Evolutionary conservation across 352 stramenopile species (phyloP).

Genomic region (Aphanomyces stellatus): DNA sequence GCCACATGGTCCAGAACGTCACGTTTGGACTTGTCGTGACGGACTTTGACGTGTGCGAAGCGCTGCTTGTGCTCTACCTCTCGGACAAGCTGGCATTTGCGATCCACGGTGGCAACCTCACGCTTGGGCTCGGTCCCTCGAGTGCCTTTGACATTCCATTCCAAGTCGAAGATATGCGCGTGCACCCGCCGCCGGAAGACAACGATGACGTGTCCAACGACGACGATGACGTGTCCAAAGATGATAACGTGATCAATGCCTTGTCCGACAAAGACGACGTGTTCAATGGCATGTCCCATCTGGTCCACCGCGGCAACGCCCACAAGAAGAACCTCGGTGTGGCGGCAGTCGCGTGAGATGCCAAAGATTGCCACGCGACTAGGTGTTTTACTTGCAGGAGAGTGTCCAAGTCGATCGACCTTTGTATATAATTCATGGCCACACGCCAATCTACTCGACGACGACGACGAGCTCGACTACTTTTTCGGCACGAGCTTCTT

Average conservation of each 20-base stretch:
- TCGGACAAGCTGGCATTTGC: slow-evolving; percentile 56
- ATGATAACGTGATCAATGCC: too few relatives aligned
- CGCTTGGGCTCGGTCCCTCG: slow-evolving; percentile 45
- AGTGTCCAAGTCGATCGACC: too few relatives aligned
- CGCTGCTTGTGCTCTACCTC: slow-evolving; percentile 56
- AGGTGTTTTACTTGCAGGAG: too few relatives aligned
- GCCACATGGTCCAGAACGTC: slow-evolving; percentile 61
- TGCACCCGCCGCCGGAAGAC: slow-evolving; percentile 29
- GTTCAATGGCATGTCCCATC: too few relatives aligned
- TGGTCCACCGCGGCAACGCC: too few relatives aligned
- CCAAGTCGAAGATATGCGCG: slow-evolving; percentile 50
- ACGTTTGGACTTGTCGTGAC: slow-evolving; percentile 41
- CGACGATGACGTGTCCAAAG: too few relatives aligned
- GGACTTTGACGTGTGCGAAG: slow-evolving; percentile 51
- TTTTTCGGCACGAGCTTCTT: not conserved
- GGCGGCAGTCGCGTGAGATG: too few relatives aligned
- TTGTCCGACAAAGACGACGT: too few relatives aligned
- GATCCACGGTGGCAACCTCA: slow-evolving; percentile 48
- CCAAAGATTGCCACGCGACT: too few relatives aligned
- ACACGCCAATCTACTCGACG: not conserved
- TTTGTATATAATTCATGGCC: not conserved
- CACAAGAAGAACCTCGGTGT: too few relatives aligned
- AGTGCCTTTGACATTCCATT: slow-evolving; percentile 66
- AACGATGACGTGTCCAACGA: not conserved
- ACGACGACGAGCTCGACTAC: not conserved